Evolutionary conservation across 2,329 filamentous ascomycete genomes (phyloP), one percentile per base, ranked within the genome.

Genomic region (Penicillium sp.): DNA sequence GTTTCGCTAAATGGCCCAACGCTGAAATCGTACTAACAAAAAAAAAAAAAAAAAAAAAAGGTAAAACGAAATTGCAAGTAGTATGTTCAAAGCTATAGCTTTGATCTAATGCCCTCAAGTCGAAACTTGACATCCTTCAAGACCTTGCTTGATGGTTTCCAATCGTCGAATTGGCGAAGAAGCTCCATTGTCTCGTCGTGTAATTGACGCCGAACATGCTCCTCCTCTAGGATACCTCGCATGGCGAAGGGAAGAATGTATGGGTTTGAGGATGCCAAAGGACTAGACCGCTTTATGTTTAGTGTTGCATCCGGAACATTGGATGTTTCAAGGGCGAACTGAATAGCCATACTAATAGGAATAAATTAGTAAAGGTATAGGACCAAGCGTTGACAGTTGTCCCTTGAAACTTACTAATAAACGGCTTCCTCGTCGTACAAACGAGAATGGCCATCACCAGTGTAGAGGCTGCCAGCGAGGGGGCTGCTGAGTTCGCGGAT

Each of bases 171-270:
- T 70, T 96, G 86, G 53, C 79, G 80, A n/a, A 99, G 77, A 44
- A 99, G 73, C 65, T 91, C 84, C 54, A 84, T 83, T 6, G 90
- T 91, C 74, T 99, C 94, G 1, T 80, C 75, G 26, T 84, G 84
- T 15, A 96, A 75, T 67, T 95, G 89, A 18, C 84, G 89, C 70
- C 89, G 91, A 20, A 97, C 93, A 64, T 91, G 85, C 15, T 94
- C 88, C 70, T 99, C 94, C 68, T 97, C 94, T 2, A 99, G 75
- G 51, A 99, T 76, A 0, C 94, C 94, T 7, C 94, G 84, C 86
- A 99, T 94, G 29, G 94, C 93, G 87, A 95, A 99, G 0, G 94
- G 94, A 12, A 99, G 77, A 49, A 94, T 87, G 66, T 93, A 97
- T 0, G 93, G 93, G 64, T 97, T 97, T 13, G 86, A 76, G 51